phyloP scores from a whole-genome alignment of 805 yeast species.

The Candida ulmi region DNA sequence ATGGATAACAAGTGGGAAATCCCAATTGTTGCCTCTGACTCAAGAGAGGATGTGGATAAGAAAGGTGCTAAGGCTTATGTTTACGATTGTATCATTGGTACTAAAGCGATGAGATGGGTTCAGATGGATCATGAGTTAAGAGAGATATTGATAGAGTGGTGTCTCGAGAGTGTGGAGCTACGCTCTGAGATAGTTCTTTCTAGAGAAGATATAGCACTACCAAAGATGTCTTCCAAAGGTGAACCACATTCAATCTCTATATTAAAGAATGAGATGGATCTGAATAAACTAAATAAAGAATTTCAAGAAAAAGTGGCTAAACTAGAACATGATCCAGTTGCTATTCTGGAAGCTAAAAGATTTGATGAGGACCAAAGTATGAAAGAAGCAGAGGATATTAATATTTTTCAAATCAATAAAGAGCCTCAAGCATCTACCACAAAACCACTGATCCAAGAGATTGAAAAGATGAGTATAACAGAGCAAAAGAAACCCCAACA shows the following conservation, averaged over 20 bases:
- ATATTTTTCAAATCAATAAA: slow-evolving; percentile 10
- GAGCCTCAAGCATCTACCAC: not conserved
- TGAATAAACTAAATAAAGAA: slow-evolving; percentile 32
- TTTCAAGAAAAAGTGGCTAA: slow-evolving; percentile 25
- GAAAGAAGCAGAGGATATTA: slow-evolving; percentile 19
- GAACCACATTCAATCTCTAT: slow-evolving; percentile 40
- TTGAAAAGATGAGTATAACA: slow-evolving; percentile 28
- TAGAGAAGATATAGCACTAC: slow-evolving; percentile 53
- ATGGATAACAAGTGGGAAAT: slow-evolving; percentile 78
- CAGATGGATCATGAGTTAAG: slow-evolving; percentile 51
- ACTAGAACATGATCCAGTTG: slow-evolving; percentile 36
- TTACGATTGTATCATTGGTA: slow-evolving; percentile 75
- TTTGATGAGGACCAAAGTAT: slow-evolving; percentile 18
- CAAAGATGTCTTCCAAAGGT: slow-evolving; percentile 74
- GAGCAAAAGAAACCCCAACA: not conserved
- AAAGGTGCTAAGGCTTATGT: slow-evolving; percentile 60
- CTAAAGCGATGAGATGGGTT: slow-evolving; percentile 57
- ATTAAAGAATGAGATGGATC: slow-evolving; percentile 37
- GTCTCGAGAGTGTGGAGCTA: slow-evolving; percentile 73
- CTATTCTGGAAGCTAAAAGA: slow-evolving; percentile 37
- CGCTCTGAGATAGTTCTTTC: slow-evolving; percentile 45
- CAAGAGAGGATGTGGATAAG: slow-evolving; percentile 55
- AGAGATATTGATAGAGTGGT: slow-evolving; percentile 73
- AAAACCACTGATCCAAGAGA: slow-evolving; percentile 52
- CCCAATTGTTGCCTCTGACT: slow-evolving; percentile 67